phyloP scores from a whole-genome alignment of 352 stramenopile species.

The Nothophytophthora sp. region DNA sequence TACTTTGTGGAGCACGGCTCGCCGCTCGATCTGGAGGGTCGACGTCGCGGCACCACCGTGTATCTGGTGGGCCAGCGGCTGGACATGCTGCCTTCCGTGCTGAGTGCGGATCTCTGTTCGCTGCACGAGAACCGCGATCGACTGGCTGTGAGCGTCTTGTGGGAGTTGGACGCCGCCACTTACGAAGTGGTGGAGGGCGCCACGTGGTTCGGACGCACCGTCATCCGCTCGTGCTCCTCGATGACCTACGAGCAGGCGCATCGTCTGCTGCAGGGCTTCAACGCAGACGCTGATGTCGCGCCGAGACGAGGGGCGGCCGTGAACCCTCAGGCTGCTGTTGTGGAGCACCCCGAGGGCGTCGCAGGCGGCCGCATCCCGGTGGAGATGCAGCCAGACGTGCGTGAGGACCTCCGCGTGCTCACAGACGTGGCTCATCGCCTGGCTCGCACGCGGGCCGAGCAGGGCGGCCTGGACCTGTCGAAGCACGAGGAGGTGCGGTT shows the following conservation, averaged over 20 bases:
- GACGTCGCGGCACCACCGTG: slow-evolving; percentile 92
- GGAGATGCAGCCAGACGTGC: slow-evolving; percentile 49
- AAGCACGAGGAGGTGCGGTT: slow-evolving; percentile 88
- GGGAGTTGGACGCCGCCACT: slow-evolving; percentile 81
- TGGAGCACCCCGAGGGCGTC: slow-evolving; percentile 39
- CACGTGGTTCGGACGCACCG: slow-evolving; percentile 90
- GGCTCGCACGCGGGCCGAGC: slow-evolving; percentile 52
- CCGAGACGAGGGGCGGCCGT: slow-evolving; percentile 6
- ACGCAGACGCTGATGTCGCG: slow-evolving; percentile 54
- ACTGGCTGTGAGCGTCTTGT: slow-evolving; percentile 92
- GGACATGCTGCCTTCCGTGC: slow-evolving; percentile 92
- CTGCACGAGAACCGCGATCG: slow-evolving; percentile 90
- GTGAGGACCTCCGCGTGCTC: slow-evolving; percentile 58
- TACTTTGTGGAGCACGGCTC: slow-evolving; percentile 97
- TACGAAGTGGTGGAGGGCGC: slow-evolving; percentile 53
- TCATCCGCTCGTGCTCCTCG: slow-evolving; percentile 95
- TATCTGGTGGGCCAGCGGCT: slow-evolving; percentile 96
- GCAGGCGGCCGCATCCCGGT: slow-evolving; percentile 68
- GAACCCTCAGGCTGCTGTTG: not conserved
- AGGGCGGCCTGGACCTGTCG: slow-evolving; percentile 79
- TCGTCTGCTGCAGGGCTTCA: slow-evolving; percentile 63
- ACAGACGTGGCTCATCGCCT: slow-evolving; percentile 70
- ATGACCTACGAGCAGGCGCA: slow-evolving; percentile 90
- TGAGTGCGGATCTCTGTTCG: slow-evolving; percentile 91
- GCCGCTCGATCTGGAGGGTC: slow-evolving; percentile 95